Evolutionary conservation across 2,329 filamentous ascomycete species (phyloP), one percentile per base, ranked within the genome.

Genomic region (Paraconiothyrium brasiliense): DNA sequence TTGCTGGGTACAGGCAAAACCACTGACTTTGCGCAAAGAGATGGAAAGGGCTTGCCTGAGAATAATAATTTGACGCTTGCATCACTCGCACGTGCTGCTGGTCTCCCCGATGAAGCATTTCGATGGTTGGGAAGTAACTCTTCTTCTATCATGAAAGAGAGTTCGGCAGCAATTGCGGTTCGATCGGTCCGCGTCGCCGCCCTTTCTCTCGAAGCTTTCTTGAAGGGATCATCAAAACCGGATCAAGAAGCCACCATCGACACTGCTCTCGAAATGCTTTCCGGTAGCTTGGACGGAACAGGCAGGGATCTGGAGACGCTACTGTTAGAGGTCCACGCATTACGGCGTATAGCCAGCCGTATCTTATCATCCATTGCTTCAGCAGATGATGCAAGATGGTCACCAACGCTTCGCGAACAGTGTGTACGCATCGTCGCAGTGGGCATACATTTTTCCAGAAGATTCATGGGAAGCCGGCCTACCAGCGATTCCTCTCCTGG

Each of bases 81-180:
- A 43, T 69, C 71, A 20, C 66, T 80, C 6, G 77, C 78, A 22
- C 77, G 79, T 39, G 63, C 70, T 54, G 78, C 76, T 14, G 70
- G 66, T 16, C 57, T 75, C 20, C 62, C 69, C 20, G 71, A 78
- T 20, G 73, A 78, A 55, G 77, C 77, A 22, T 62, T 79, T 54
- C 68, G 63, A 32, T 79, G 76, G 74, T 58, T 76, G 22, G 70
- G 67, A 20, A 50, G 16, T 41, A 9, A 64, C 10, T 59, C 69
- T 4, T 57, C 67, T 11, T 54, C 64, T 41, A 44, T 59, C 24
- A 62, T 68, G 1, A 63, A 60, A 11, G 54, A 54, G 9, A 71
- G 73, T 20, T 68, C 67, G 20, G 71, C 71, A 6, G 72, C 68
- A 54, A 63, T 66, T 34, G 69, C 76, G 16, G 65, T 69, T 24